Conservation (phyloP, 768 basidiomycete genomes). For the Boletus subcaerulescens region DNA sequence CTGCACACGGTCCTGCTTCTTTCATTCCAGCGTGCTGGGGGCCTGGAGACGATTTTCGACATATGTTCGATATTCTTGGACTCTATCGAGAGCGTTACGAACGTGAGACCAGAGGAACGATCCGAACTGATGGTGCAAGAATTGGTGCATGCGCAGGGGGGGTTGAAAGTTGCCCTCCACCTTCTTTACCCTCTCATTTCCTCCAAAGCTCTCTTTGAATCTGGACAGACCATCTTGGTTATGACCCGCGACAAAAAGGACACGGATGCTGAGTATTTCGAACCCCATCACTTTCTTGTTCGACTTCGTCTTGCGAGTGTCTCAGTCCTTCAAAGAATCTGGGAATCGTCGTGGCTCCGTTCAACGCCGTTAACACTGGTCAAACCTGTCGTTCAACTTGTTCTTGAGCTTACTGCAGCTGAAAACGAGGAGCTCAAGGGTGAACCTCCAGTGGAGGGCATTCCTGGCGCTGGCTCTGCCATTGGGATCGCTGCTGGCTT, state of each 20-base stretch:
- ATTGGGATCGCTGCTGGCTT: conserved; percentile 32
- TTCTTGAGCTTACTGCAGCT: conserved; percentile 77
- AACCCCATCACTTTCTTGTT: conserved; percentile 85
- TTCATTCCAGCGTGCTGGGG: conserved; percentile 68
- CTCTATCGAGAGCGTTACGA: conserved; percentile 54
- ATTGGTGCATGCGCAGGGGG: conserved; percentile 73
- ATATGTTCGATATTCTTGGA: conserved; percentile 53
- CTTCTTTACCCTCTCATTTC: conserved; percentile 74
- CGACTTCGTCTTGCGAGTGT: conserved; percentile 68
- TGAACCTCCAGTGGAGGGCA: conserved; percentile 38
- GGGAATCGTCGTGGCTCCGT: conserved; percentile 83
- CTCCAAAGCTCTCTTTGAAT: conserved; percentile 79
- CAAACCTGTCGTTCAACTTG: conserved; percentile 69
- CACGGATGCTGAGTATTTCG: conserved; percentile 75
- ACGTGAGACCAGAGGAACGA: conserved; percentile 53
- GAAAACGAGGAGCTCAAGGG: conserved; percentile 73
- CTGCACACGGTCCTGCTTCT: conserved; percentile 82
- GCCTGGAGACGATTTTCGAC: conserved; percentile 63
- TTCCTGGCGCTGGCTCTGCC: conserved; percentile 31
- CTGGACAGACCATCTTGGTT: conserved; percentile 73
- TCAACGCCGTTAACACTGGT: conserved; percentile 71
- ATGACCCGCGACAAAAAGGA: conserved; percentile 76
- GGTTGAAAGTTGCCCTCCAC: conserved; percentile 76
- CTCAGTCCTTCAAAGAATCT: conserved; percentile 65
- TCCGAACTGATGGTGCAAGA: conserved; percentile 57